Percentiles rank a stretch among this genome's conserved stretches.
phyloP scores from a whole-genome alignment of 305 asterid genomes.

The Salvia sclarea region DNA sequence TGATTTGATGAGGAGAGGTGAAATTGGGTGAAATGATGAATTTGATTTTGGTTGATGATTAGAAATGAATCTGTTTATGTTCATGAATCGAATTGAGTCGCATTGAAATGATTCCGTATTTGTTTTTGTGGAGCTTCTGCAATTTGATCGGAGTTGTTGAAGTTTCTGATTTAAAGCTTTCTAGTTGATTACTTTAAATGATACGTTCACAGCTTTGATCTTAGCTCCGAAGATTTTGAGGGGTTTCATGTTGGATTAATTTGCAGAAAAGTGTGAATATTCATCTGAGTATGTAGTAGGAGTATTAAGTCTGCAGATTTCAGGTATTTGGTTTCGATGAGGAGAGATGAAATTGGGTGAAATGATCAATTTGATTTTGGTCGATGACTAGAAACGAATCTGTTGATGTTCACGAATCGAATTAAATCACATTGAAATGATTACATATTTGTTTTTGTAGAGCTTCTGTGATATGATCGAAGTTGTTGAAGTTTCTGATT shows the following conservation, averaged over 20 bases:
- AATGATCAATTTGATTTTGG: background rate
- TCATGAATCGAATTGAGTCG: background rate
- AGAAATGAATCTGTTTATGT: background rate
- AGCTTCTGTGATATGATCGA: background rate
- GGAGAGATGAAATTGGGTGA: background rate
- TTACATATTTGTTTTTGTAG: background rate
- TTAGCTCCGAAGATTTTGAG: background rate
- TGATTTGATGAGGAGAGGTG: background rate
- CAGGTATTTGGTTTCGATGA: slow-evolving; percentile 49
- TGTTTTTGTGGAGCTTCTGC: background rate
- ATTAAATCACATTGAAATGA: background rate
- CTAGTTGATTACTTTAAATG: background rate
- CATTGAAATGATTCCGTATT: background rate
- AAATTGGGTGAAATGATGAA: background rate
- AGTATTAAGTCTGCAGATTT: slow-evolving; percentile 81
- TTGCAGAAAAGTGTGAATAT: background rate
- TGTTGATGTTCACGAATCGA: background rate
- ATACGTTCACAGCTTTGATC: background rate
- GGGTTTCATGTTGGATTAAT: background rate
- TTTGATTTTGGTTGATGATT: background rate
- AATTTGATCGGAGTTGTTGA: background rate
- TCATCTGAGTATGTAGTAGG: slow-evolving; percentile 23
- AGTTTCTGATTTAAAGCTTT: background rate
- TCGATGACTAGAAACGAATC: background rate
- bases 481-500: background rate